phyloP scores from a whole-genome alignment of 1,139 yeast genomes.

The Meyerozyma carpophila region DNA sequence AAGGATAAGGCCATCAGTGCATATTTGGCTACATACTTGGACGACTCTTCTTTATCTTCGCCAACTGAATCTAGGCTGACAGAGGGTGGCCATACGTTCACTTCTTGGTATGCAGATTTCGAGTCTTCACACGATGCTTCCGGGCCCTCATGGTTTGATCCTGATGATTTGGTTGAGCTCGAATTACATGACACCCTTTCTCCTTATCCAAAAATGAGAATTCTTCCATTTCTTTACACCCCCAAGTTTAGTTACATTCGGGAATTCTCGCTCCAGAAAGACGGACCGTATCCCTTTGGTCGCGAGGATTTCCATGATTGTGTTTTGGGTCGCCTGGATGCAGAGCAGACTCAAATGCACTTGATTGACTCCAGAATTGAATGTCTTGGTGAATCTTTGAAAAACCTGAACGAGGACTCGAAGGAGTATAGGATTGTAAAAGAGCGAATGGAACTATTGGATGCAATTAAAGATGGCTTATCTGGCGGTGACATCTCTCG shows the following conservation, averaged over 20 bases:
- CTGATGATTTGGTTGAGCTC: slow-evolving; percentile 75
- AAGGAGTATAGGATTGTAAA: background rate
- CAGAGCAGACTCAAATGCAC: slow-evolving; percentile 47
- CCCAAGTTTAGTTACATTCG: slow-evolving; percentile 77
- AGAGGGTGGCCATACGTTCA: background rate
- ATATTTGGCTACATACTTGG: slow-evolving; percentile 40
- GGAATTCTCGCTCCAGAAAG: slow-evolving; percentile 45
- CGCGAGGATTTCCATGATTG: slow-evolving; percentile 65
- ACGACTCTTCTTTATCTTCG: slow-evolving; percentile 6
- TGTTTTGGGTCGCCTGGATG: slow-evolving; percentile 50
- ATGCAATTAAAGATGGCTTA: background rate
- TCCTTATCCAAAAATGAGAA: slow-evolving; percentile 50
- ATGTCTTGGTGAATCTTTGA: background rate
- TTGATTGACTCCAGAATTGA: slow-evolving; percentile 1
- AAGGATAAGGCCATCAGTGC: slow-evolving; percentile 49
- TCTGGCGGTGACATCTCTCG: background rate
- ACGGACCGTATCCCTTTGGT: slow-evolving; percentile 63
- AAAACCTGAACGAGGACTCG: background rate
- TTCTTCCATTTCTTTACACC: slow-evolving; percentile 62
- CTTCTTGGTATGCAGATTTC: slow-evolving; percentile 16
- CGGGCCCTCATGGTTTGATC: slow-evolving; percentile 67
- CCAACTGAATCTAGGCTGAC: background rate
- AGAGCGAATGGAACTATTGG: background rate
- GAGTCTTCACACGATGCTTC: slow-evolving; percentile 35
- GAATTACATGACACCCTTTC: slow-evolving; percentile 45